These are phyloP conservation scores for Piromyces finnis DNA, from an alignment of 192 early-diverging fungal genomes.

Conservation along the genomic window DNA sequence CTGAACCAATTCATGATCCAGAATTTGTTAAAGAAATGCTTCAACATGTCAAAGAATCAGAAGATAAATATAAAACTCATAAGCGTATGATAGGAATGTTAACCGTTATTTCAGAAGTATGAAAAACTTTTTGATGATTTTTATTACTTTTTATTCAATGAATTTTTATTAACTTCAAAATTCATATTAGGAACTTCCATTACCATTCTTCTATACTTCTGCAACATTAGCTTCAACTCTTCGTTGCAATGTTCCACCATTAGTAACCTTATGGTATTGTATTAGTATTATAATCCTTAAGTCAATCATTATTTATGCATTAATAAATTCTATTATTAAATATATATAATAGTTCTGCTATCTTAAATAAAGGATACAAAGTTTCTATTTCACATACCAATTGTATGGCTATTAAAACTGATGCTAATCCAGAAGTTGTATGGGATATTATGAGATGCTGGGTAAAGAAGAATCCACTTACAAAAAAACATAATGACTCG, in stretches of 20 bases:
- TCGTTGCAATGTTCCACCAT: conserved; percentile 53
- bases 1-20: conserved; percentile 62
- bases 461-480: conserved; percentile 51
- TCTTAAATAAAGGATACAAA: conserved; percentile 78
- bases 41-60: conserved; percentile 37
- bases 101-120: conserved; percentile 64
- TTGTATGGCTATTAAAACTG: conserved; percentile 72
- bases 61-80: conserved; percentile 54
- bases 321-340: too few relatives aligned
- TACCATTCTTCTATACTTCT: conserved; percentile 69
- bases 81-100: conserved; percentile 91
- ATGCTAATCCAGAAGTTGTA: conserved; percentile 63
- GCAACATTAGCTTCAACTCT: conserved; percentile 47
- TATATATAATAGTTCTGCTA: conserved; percentile 66
- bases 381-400: conserved; percentile 73
- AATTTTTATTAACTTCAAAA: conserved; percentile 9
- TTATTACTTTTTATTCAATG: conserved; percentile 8
- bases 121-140: neutral
- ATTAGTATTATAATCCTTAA: too few relatives aligned
- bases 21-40: conserved; percentile 72
- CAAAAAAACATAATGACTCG: conserved; percentile 37
- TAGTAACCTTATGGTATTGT: conserved; percentile 44
- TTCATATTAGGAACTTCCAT: neutral
- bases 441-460: conserved; percentile 85
- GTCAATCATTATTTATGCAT: too few relatives aligned